Conservation (phyloP, 352 stramenopile species). For the Pythium brachiatum region DNA sequence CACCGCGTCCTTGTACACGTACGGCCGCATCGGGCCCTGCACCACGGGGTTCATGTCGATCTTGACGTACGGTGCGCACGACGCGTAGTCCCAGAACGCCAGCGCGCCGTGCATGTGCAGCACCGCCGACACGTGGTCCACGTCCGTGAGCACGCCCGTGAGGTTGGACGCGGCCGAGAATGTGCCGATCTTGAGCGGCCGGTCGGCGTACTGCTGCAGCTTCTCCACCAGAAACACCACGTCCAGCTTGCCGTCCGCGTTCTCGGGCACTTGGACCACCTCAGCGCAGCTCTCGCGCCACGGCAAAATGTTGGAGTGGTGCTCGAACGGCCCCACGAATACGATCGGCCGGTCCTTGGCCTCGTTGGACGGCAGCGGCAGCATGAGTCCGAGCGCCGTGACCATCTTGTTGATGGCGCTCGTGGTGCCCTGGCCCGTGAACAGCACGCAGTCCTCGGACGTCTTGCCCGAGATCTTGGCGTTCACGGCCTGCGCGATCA, state of each 20-base stretch:
- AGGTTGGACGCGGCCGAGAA: constrained; percentile 93
- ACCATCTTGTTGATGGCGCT: constrained; percentile 70
- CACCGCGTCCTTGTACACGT: constrained; percentile 88
- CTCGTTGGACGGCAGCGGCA: constrained; percentile 16
- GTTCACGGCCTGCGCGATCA: constrained; percentile 83
- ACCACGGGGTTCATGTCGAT: constrained; percentile 93
- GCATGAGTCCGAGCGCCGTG: constrained; percentile 39
- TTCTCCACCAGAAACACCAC: constrained; percentile 43
- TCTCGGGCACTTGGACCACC: constrained; percentile 54
- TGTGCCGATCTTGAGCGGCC: constrained; percentile 61
- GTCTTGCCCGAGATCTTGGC: constrained; percentile 78
- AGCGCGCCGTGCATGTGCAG: constrained; percentile 89
- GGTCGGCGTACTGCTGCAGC: constrained; percentile 37
- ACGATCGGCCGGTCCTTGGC: constrained; percentile 59
- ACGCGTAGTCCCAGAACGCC: constrained; percentile 94
- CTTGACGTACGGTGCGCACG: constrained; percentile 84
- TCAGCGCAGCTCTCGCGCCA: constrained; percentile 89
- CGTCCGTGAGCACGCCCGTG: constrained; percentile 87
- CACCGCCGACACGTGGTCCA: constrained; percentile 74
- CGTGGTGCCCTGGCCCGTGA: constrained; percentile 80
- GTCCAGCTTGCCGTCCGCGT: constrained; percentile 41
- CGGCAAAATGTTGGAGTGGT: constrained; percentile 95
- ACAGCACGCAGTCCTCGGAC: constrained; percentile 92
- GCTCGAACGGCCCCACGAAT: constrained; percentile 91
- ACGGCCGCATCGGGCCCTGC: constrained; percentile 25